Evolutionary conservation across 306 rosid species (phyloP), one percentile per base, ranked within the genome.

Genomic region (Trifolium subterraneum): DNA sequence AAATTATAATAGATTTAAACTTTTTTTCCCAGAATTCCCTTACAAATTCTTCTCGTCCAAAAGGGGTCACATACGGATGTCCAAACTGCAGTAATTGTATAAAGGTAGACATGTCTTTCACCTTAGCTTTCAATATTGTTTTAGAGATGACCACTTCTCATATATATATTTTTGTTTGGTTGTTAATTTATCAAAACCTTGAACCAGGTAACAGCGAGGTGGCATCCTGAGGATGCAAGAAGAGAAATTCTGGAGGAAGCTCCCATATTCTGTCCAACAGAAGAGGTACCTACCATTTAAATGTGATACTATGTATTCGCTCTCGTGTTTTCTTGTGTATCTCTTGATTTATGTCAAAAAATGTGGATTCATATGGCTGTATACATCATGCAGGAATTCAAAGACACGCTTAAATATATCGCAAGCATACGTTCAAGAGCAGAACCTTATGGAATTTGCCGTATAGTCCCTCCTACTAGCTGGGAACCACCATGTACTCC

Each of bases 131-230:
- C 70, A 14, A 65, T 56, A 67, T 69, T 45, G 71, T 54, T 44
- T 52, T 59, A 80, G 71, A 66, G 68, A 65, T 47, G 79, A 33
- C 16, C 12, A 25, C 44, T 36, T 41, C 60, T 60, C 31, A 0
- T 27, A 66, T 66, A 48, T 71, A 58, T 63, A 42, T 71, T 60
- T 69, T 73, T 29, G 23, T 72, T 55, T 52, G 75, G 44, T 64
- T 18, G 16, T 68, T 77, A 63, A 36, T 73, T 79, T 58, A 66
- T 79, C 41, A 29, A 70, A 71, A 64, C 71, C 74, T 68, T 75
- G 82, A 67, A 76, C 70, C 83, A 94, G 99, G 96, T 94, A 67
- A 84, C 84, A 36, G 93, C 93, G 68, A 90, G 90, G 78, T 92
- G 97, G 93, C 86, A 25, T 80, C 95, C 97, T 11, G 81, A 84